These are phyloP conservation scores for Pythium apleroticum DNA, from an alignment of 352 stramenopile species.

Conservation along the genomic window DNA sequence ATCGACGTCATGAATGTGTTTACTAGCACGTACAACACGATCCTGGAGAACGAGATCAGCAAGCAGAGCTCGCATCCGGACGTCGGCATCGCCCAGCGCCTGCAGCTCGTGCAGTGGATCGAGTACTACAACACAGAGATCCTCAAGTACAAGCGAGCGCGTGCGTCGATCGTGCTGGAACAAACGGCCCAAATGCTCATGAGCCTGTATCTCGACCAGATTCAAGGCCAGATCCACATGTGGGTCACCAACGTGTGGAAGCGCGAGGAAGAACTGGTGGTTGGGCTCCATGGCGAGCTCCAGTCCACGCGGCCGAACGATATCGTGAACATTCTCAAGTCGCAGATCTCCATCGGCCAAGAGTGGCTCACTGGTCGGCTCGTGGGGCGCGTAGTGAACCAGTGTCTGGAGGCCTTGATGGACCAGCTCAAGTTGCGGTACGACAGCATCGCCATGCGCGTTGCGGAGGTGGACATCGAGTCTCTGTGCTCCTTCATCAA, in stretches of 20 bases:
- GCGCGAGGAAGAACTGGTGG: constrained; percentile 65
- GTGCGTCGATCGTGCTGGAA: constrained; percentile 65
- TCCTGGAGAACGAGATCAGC: constrained; percentile 68
- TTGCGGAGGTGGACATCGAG: constrained; percentile 60
- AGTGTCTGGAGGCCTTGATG: constrained; percentile 75
- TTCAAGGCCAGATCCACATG: constrained; percentile 74
- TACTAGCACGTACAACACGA: constrained; percentile 70
- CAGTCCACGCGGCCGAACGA: constrained; percentile 82
- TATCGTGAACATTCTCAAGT: constrained; percentile 87
- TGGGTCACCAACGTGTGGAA: constrained; percentile 89
- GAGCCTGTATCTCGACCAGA: constrained; percentile 71
- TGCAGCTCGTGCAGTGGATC: constrained; percentile 87
- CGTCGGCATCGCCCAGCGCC: constrained; percentile 65
- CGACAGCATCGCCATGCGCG: constrained; percentile 45
- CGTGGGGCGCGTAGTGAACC: constrained; percentile 63
- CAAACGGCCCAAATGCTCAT: constrained; percentile 74
- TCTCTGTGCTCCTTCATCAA: constrained; percentile 88
- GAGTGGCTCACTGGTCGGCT: constrained; percentile 75
- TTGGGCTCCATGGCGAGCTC: constrained; percentile 58
- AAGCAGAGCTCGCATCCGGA: constrained; percentile 58
- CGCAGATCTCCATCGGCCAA: constrained; percentile 82
- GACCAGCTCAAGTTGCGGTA: constrained; percentile 71
- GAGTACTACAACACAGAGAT: constrained; percentile 89
- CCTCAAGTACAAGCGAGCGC: constrained; percentile 78
- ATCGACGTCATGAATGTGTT: constrained; percentile 85